These are phyloP conservation scores for Erythrophleum ivorense DNA, from an alignment of 331 rosid genomes.

Conservation along the genomic window DNA sequence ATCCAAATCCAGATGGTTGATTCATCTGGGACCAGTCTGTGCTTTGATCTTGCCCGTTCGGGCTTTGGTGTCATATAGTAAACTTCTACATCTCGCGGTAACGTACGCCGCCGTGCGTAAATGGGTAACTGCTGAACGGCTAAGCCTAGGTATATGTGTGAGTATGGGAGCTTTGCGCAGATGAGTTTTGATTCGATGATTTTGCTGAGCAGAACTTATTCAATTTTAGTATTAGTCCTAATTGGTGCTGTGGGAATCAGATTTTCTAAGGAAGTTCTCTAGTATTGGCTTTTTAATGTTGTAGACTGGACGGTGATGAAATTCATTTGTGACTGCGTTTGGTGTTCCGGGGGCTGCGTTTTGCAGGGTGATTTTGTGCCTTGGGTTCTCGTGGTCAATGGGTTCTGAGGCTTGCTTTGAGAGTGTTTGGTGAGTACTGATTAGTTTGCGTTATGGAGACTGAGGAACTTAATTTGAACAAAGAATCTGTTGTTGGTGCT, in stretches of 20 bases:
- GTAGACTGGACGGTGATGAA: not conserved
- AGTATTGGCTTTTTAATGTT: conserved; percentile 18
- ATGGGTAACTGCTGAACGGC: not conserved
- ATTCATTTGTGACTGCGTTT: conserved; percentile 9
- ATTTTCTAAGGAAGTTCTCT: conserved; percentile 38
- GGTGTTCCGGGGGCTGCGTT: not conserved
- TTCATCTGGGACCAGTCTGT: not conserved
- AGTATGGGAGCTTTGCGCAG: conserved; percentile 21
- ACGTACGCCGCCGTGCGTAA: conserved; percentile 21
- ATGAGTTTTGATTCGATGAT: conserved; percentile 40
- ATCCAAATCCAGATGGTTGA: conserved; percentile 37
- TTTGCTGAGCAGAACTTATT: not conserved
- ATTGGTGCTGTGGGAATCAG: not conserved
- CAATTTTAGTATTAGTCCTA: not conserved
- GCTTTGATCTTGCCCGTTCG: conserved; percentile 9
- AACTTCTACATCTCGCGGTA: not conserved
- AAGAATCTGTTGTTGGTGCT: conserved; percentile 45
- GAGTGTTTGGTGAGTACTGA: conserved; percentile 10
- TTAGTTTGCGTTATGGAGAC: conserved; percentile 56
- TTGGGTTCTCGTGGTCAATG: not conserved
- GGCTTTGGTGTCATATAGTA: not conserved
- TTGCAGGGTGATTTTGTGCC: not conserved
- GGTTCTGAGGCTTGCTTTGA: conserved; percentile 3
- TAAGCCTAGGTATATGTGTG: not conserved
- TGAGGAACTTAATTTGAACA: conserved; percentile 66